Percentiles rank a stretch among this genome's conserved stretches.
Evolutionary conservation across 2,329 filamentous ascomycete genomes (phyloP).

Genomic region (Exserohilum rostratum): DNA sequence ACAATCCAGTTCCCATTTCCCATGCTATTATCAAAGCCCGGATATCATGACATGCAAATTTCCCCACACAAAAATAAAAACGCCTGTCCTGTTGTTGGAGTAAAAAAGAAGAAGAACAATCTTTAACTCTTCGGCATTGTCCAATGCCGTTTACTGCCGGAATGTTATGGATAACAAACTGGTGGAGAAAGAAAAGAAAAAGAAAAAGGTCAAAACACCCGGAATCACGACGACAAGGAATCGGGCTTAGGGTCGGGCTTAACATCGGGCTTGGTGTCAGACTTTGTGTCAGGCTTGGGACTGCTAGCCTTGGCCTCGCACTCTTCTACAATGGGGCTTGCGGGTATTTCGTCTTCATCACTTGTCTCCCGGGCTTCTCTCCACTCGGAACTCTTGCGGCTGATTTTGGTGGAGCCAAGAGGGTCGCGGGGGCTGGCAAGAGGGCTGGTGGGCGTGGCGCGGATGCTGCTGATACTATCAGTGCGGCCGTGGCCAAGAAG

Average conservation of each 20-base stretch:
- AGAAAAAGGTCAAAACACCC: neutral
- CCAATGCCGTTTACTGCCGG: neutral
- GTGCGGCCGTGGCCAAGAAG: conserved; percentile 76
- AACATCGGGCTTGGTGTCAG: no score
- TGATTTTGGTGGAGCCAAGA: conserved; percentile 38
- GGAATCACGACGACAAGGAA: neutral
- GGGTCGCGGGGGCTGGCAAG: conserved; percentile 60
- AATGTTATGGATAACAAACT: neutral
- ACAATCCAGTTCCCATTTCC: neutral
- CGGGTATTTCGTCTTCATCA: conserved; percentile 32
- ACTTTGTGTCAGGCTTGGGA: no score
- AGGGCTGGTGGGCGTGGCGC: conserved; percentile 61
- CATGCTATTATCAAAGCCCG: neutral
- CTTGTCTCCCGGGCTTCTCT: conserved; percentile 40
- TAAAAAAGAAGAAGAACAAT: no score
- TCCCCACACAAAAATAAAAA: no score
- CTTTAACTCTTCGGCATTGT: neutral
- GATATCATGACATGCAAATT: conserved; percentile 8
- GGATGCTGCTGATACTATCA: conserved; percentile 81
- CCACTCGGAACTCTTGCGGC: conserved; percentile 46
- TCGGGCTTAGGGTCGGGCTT: neutral
- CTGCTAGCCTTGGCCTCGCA: conserved; percentile 11
- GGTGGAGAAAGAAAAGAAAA: neutral
- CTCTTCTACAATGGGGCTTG: conserved; percentile 15
- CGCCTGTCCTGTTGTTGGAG: no score